Evolutionary conservation across 306 rosid species (phyloP).

Genomic region (Quercus dentata): DNA sequence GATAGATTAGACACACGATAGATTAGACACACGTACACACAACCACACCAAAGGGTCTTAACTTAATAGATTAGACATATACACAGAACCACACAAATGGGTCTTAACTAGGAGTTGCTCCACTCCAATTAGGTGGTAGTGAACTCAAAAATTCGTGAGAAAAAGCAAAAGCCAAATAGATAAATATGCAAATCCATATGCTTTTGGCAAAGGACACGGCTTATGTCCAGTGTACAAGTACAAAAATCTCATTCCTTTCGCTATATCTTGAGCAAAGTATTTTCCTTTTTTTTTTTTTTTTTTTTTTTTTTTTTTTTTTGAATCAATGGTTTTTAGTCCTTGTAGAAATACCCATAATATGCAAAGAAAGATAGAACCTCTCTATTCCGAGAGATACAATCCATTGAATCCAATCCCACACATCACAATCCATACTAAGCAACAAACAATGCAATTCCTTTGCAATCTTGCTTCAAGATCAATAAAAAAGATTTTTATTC

Average conservation of each 20-base stretch:
- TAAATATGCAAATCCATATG: not conserved
- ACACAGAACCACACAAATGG: not conserved
- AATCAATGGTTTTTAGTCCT: not conserved
- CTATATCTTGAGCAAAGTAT: not conserved
- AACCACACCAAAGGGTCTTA: no score
- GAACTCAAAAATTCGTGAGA: not conserved
- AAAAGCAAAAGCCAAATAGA: no score
- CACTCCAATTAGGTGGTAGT: not conserved
- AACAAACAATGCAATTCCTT: conserved; percentile 9
- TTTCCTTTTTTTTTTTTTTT: not conserved
- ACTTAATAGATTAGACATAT: no score
- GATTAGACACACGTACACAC: no score
- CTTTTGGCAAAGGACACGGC: not conserved
- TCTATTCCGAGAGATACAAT: not conserved
- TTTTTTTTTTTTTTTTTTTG: not conserved
- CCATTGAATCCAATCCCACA: not conserved
- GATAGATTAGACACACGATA: no score
- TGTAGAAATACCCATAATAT: not conserved
- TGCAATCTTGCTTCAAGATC: conserved; percentile 38
- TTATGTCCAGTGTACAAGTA: no score
- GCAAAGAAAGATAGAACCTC: no score
- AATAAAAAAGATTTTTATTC: conserved; percentile 53
- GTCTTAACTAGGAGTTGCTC: not conserved
- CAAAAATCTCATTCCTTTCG: no score
- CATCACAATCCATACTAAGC: conserved; percentile 11